phyloP scores from a whole-genome alignment of 495 filamentous ascomycete species.

The Pseudevernia furfuracea region DNA sequence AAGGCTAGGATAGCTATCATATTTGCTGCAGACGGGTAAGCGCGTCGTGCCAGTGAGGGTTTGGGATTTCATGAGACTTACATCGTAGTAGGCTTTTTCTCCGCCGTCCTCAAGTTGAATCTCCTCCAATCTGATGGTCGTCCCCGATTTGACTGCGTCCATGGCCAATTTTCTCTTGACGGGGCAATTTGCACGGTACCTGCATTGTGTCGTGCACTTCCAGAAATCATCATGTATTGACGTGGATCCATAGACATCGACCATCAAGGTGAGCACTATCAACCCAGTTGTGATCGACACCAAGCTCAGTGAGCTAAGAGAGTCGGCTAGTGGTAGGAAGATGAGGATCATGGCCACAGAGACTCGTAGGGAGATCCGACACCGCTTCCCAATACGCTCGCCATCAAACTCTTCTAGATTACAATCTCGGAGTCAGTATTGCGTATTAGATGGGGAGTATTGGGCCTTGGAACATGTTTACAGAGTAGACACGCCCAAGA shows the following conservation, averaged over 20 bases:
- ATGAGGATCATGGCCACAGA: conserved; percentile 41
- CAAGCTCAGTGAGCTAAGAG: conserved; percentile 42
- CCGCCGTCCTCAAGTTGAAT: conserved; percentile 25
- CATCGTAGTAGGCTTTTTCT: conserved; percentile 7
- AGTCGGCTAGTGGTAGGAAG: conserved; percentile 39
- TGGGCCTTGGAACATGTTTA: too few species aligned
- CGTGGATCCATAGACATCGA: conserved; percentile 46
- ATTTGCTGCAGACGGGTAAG: conserved; percentile 3
- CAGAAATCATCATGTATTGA: conserved; percentile 39
- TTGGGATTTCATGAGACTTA: not conserved
- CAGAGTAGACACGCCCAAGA: too few species aligned
- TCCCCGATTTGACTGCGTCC: conserved; percentile 28
- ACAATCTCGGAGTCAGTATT: too few species aligned
- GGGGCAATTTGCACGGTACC: conserved; percentile 34
- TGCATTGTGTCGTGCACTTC: conserved; percentile 25
- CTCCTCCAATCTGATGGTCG: conserved; percentile 33
- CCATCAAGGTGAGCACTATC: conserved; percentile 37
- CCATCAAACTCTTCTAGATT: conserved; percentile 30
- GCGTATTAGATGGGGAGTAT: too few species aligned
- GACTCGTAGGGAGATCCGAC: conserved; percentile 41
- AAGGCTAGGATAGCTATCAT: not conserved
- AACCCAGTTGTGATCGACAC: conserved; percentile 43
- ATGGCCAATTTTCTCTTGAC: conserved; percentile 33
- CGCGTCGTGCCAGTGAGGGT: not conserved
- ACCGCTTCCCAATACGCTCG: conserved; percentile 40